Conservation (phyloP, 257 asterid genomes). For the Plectranthus barbatus region DNA sequence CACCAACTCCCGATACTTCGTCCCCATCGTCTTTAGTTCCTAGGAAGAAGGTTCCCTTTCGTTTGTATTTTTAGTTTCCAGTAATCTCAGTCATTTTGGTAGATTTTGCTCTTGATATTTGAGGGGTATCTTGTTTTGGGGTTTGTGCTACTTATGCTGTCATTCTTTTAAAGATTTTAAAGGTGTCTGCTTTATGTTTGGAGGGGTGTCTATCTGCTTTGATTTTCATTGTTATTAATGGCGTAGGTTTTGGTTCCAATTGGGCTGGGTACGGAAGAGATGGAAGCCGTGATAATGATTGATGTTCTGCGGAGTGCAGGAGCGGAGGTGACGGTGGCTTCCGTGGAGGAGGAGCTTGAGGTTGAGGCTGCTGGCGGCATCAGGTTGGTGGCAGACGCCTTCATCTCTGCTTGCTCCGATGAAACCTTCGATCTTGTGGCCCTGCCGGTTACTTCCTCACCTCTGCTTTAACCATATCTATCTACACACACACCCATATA, state of each 20-base stretch:
- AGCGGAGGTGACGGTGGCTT: constrained; percentile 79
- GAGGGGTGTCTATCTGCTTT: no score
- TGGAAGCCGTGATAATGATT: constrained; percentile 81
- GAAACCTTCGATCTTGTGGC: constrained; percentile 72
- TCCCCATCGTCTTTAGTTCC: constrained; percentile 24
- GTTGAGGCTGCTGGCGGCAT: constrained; percentile 84
- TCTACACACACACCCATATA: not conserved
- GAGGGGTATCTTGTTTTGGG: not conserved
- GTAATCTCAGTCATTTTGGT: not conserved
- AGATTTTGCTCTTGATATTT: not conserved
- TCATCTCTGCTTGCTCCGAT: constrained; percentile 54
- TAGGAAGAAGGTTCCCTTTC: constrained; percentile 47
- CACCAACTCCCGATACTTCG: constrained; percentile 21
- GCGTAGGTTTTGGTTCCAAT: constrained; percentile 78
- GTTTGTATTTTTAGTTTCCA: not conserved
- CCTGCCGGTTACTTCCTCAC: constrained; percentile 45
- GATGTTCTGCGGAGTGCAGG: constrained; percentile 87
- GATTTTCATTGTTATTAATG: not conserved
- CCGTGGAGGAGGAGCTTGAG: constrained; percentile 78
- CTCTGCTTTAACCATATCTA: not conserved
- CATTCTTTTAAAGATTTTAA: not conserved
- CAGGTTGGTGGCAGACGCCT: constrained; percentile 65
- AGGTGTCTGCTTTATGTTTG: no score
- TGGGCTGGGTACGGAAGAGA: constrained; percentile 90
- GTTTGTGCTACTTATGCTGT: not conserved